Evolutionary conservation across 495 filamentous ascomycete genomes (phyloP), one percentile per base, ranked within the genome.

Genomic region (Penicillium paxilli): DNA sequence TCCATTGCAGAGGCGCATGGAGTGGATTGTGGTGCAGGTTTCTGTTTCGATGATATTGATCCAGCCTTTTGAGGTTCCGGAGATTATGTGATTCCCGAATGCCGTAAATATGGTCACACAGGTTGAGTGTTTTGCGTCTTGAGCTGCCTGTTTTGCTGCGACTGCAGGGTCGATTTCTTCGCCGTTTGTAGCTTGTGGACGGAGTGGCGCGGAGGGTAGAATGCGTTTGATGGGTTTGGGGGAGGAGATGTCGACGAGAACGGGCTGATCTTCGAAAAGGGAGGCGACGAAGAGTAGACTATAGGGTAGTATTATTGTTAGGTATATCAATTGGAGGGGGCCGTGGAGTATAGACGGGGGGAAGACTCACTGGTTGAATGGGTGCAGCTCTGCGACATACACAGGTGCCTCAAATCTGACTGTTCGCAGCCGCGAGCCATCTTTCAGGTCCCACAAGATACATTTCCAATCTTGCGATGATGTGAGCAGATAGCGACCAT

Each of bases 391-490:
- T 1, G 92, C 94, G 46, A 92, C 96, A 70, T 96, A 98, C 16
- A 96, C 90, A 2, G 93, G 90, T 5, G 92, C 91, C 54, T 90
- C 87, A 59, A 98, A 95, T 50, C 87, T 85, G 49, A 96, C 87
- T 21, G 81, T 87, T 30, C 88, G 81, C 49, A 88, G 63, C 42
- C 83, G 79, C 8, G 80, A 81, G 33, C 87, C 87, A 64, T 91
- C 86, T 57, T 87, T 78, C 41, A 98, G 71, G 71, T 98, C 95
- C 94, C 94, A 98, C 1, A 98, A 79, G 28, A 96, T 90, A 49
- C 85, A 91, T 70, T 92, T 96, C 88, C 92, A 97, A 63, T 96
- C 94, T 60, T 96, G 91, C 12, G 88, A 91, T n/a, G 89, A 86
- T 55, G 89, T 96, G 21, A 98, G 83, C n/a, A 99, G 81, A 70